Percentiles rank a stretch among this genome's conserved stretches.
Conservation (phyloP, 371 early-diverging fungal genomes). For the Zopfochytrium polystomum region DNA sequence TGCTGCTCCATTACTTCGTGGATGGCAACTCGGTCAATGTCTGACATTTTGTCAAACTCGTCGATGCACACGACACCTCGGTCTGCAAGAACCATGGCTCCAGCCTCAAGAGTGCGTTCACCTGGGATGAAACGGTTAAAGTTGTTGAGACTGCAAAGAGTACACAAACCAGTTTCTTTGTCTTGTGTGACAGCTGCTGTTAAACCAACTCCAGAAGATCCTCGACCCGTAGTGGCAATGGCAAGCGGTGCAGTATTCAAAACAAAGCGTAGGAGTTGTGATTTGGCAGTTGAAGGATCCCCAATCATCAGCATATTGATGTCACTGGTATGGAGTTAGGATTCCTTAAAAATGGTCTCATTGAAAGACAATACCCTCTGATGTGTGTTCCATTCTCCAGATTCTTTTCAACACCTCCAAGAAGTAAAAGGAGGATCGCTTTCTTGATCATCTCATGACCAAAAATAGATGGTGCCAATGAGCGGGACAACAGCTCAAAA, state of each 20-base stretch:
- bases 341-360: too few relatives aligned
- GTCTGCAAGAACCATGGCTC: conserved; percentile 99
- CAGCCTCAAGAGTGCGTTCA: conserved; percentile 99
- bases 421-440: conserved; percentile 87
- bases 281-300: conserved; percentile 97
- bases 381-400: conserved; percentile 92
- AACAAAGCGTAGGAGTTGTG: conserved; percentile 93
- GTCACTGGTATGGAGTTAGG: too few relatives aligned
- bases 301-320: conserved; percentile 98
- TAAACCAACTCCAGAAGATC: conserved; percentile 98
- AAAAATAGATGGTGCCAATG: conserved; percentile 70
- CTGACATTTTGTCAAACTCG: conserved; percentile 99
- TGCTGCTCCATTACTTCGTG: conserved; percentile 99
- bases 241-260: conserved; percentile 94
- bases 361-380: too few relatives aligned
- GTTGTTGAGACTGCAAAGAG: background rate
- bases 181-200: conserved; percentile 98
- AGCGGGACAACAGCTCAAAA: conserved; percentile 80
- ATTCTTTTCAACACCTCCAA: conserved; percentile 96
- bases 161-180: conserved; percentile 52
- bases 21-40: conserved; percentile 97
- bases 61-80: conserved; percentile 99
- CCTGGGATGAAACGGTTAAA: conserved; percentile 71
- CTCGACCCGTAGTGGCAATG: conserved; percentile 98
- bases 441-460: conserved; percentile 97